These are phyloP conservation scores for Furcasterigmium furcatum DNA, from an alignment of 2,329 filamentous ascomycete genomes.

Conservation along the genomic window DNA sequence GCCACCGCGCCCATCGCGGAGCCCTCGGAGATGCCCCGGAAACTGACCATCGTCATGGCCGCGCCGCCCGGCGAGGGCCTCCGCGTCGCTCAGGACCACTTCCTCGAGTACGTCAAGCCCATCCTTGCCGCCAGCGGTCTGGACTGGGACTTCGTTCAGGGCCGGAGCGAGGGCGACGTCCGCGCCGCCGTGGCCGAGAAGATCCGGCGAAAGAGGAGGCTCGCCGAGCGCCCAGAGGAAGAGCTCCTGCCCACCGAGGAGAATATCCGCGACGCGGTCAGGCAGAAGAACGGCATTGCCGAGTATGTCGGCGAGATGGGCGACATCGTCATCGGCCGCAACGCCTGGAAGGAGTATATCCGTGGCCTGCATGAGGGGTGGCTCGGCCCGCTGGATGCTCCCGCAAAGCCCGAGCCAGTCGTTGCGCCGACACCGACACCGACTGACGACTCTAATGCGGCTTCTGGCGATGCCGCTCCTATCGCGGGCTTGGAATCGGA, in stretches of 20 bases:
- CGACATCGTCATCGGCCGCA: conserved; percentile 84
- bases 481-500: too few species aligned
- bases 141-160: conserved; percentile 96
- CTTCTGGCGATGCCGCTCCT: too few species aligned
- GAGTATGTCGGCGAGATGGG: conserved; percentile 74
- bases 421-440: conserved; percentile 10
- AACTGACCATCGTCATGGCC: conserved; percentile 80
- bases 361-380: conserved; percentile 93
- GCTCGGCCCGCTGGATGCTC: conserved; percentile 77
- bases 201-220: conserved; percentile 68
- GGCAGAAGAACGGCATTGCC: conserved; percentile 63
- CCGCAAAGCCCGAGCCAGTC: conserved; percentile 30
- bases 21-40: conserved; percentile 72
- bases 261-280: conserved; percentile 57
- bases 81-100: conserved; percentile 85
- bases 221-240: conserved; percentile 49
- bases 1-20: conserved; percentile 69
- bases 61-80: conserved; percentile 85
- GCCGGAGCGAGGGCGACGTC: conserved; percentile 87
- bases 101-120: conserved; percentile 93
- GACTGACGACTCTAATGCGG: too few species aligned
- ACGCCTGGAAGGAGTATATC: conserved; percentile 97
- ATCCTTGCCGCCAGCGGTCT: conserved; percentile 83
- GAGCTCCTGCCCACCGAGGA: conserved; percentile 51
- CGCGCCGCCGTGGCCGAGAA: conserved; percentile 82